A percentile compares a stretch with the other conserved stretches of the same genome.
Conservation (phyloP, 257 asterid species). For the Mentha longifolia region DNA sequence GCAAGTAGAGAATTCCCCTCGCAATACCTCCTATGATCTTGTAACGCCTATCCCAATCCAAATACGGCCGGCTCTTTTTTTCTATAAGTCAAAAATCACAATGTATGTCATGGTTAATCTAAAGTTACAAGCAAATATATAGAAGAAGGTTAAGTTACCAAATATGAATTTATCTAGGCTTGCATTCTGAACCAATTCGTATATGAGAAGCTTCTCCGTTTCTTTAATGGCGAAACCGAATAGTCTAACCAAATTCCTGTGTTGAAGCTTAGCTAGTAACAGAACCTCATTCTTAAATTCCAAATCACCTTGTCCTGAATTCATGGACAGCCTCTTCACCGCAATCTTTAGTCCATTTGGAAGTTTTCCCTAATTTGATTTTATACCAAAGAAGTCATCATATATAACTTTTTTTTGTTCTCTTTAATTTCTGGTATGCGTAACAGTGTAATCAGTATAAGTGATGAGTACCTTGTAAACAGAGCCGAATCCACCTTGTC, state of each 20-base stretch:
- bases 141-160: constrained; percentile 22
- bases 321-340: constrained; percentile 38
- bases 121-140: too few relatives aligned
- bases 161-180: constrained; percentile 45
- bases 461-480: too few relatives aligned
- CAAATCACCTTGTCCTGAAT: constrained; percentile 46
- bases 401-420: too few relatives aligned
- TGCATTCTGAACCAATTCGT: constrained; percentile 39
- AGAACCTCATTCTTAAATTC: too few relatives aligned
- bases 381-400: too few relatives aligned
- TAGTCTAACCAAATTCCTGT: too few relatives aligned
- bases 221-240: constrained; percentile 40
- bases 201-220: constrained; percentile 36
- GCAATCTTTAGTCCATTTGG: constrained; percentile 41
- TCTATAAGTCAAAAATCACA: constrained; percentile 14
- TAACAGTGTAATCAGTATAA: too few relatives aligned
- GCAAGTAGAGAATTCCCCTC: too few relatives aligned
- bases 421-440: too few relatives aligned
- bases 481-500: constrained; percentile 53
- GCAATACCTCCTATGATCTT: too few relatives aligned
- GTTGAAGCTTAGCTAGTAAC: too few relatives aligned
- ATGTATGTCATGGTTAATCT: not conserved
- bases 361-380: too few relatives aligned
- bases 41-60: constrained; percentile 53
- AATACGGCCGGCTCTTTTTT: not conserved